Evolutionary conservation across 495 filamentous ascomycete species (phyloP), one percentile per base, ranked within the genome.

Genomic region (Bryoglossum gracile): DNA sequence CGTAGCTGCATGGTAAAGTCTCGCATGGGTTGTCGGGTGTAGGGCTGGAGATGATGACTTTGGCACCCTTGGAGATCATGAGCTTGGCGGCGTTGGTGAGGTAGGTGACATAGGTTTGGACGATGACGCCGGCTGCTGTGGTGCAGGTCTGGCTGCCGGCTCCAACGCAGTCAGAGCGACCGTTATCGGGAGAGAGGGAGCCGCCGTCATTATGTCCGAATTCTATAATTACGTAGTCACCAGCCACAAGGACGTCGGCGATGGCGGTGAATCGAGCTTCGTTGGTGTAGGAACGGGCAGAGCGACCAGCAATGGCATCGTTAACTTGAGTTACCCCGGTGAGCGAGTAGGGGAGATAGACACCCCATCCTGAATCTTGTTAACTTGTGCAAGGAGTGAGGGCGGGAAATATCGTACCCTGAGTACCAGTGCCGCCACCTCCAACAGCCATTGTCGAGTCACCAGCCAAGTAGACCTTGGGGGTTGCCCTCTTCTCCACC

Each of bases 11-110:
- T 1, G 49, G 60, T 0, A 77, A 77, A 5, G 60, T 62, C 55
- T 84, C 78, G 76, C 78, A 84, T 13, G 70, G 59, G 39, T 74
- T 83, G 51, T 84, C 76, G 0, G 82, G 82, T 3, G 82, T 86
- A 43, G 76, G 78, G 13, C 66, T 71, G 10, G 70, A 71, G 34
- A 84, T 68, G n/a, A 86, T 65, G 25, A 84, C 82, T 14, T 69
- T 68, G 9, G 80, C 82, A 11, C 82, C 82, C 56, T 82, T 81
- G 40, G 67, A 68, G 21, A 69, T 57, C 55, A 79, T 73, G 39
- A 61, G 54, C 37, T 65, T 63, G 13, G 76, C 67, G 9, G 80
- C 78, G 47, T 73, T 70, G 58, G 74, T 67, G 41, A 83, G 47
- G 61, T 82, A 82, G 2, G 57, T 59, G 11, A 52, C 44, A 33